phyloP scores from a whole-genome alignment of 179 eudicot genomes.

The Spinacia oleracea region DNA sequence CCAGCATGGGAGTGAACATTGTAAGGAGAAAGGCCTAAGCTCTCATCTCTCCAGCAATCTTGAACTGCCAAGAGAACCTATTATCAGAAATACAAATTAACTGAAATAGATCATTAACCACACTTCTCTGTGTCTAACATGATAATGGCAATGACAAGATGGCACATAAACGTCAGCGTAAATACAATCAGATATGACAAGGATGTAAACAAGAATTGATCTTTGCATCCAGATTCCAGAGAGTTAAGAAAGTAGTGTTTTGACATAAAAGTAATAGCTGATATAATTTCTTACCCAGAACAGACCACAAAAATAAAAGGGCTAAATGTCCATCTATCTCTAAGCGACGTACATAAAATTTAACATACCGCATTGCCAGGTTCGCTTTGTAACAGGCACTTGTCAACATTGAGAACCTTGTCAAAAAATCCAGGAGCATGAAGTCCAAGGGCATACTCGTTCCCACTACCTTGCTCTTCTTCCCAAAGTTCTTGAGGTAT shows the following conservation, averaged over 20 bases:
- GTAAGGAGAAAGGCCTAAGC: slow-evolving; percentile 67
- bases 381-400: slow-evolving; percentile 80
- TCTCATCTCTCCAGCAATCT: slow-evolving; percentile 79
- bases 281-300: background rate
- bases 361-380: slow-evolving; percentile 71
- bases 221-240: background rate
- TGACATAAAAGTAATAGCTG: background rate
- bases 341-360: background rate
- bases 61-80: slow-evolving; percentile 95
- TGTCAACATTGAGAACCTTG: slow-evolving; percentile 76
- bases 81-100: slow-evolving; percentile 40
- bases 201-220: background rate
- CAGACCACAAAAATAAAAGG: background rate
- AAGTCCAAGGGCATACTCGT: slow-evolving; percentile 73
- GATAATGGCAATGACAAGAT: slow-evolving; percentile 6
- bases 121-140: slow-evolving; percentile 9
- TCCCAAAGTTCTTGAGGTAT: slow-evolving; percentile 54
- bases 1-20: slow-evolving; percentile 81
- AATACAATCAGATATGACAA: slow-evolving; percentile 3
- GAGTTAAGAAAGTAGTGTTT: background rate
- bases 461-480: slow-evolving; percentile 42
- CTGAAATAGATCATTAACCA: slow-evolving; percentile 18
- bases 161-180: background rate
- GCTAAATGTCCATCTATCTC: background rate
- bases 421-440: slow-evolving; percentile 98